Evolutionary conservation across 2,329 filamentous ascomycete species (phyloP), one percentile per base, ranked within the genome.

Genomic region (Tolypocladium tundrense): DNA sequence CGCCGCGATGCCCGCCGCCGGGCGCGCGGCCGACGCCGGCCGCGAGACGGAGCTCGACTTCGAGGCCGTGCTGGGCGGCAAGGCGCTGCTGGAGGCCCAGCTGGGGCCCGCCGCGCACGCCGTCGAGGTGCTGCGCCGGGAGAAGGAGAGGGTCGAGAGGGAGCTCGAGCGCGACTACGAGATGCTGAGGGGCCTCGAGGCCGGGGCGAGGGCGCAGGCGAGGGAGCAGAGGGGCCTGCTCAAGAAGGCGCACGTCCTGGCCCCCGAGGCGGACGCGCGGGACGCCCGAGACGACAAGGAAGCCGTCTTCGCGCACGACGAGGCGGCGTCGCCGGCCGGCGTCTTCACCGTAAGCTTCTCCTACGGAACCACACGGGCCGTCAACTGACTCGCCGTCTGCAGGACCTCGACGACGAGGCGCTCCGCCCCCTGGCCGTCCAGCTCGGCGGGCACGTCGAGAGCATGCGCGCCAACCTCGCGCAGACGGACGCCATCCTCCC

Each of bases 101-200:
- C 78, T 90, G 6, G 85, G 82, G 19, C 83, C 86, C 1, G 73
- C 81, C 24, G 71, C 85, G 48, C 86, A 90, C 69, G 79, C 83
- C 4, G 80, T 88, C 31, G 78, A 81, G 61, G 71, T 90, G 52
- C 74, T 90, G 39, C 73, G 73, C 57, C 73, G 76, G 35, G 86
- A 88, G 69, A 79, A 81, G 62, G 77, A 76, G 60, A 77, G 76
- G 63, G 79, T 86, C 57, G 79, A 86, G 70, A 70, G 66, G 39
- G 76, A 79, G 61, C 72, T 88, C 52, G 80, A 84, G 61, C 69
- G 68, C 37, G 84, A 87, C 58, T 82, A 84, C 63, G 74, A 75
- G 55, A 64, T 68, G 27, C 71, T 87, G 60, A 70, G 73, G 53
- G 70, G 70, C 24, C 70, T 88, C 33, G 79, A 85, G 66, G 70